A percentile compares a stretch with the other conserved stretches of the same genome.
Evolutionary conservation across 2,329 filamentous ascomycete genomes (phyloP).

Genomic region (Blastomyces gilchristii): DNA sequence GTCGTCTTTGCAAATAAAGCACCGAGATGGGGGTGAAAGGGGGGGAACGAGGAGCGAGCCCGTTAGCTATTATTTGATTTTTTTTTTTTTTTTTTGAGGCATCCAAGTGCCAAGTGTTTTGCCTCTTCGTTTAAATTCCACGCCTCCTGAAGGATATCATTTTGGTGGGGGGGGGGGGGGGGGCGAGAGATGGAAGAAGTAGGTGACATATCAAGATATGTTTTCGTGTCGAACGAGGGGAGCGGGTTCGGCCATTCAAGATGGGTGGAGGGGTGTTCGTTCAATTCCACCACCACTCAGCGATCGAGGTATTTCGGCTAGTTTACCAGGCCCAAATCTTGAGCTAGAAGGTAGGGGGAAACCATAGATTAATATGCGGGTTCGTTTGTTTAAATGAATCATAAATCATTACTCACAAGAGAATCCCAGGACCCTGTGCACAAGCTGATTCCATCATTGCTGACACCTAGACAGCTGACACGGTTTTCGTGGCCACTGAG

Average conservation of each 20-base stretch:
- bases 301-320: slow-evolving; percentile 23
- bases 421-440: slow-evolving; percentile 99
- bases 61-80: not conserved
- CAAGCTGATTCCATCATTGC: slow-evolving; percentile 97
- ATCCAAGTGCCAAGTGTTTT: not conserved
- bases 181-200: not conserved
- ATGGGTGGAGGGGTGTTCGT: not conserved
- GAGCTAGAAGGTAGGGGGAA: slow-evolving; percentile 44
- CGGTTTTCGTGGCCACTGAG: slow-evolving; percentile 97
- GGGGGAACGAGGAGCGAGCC: slow-evolving; percentile 1
- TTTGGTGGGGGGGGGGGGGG: too few relatives aligned
- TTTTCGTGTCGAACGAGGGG: not conserved
- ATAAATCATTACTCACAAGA: slow-evolving; percentile 54
- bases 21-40: not conserved
- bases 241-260: not conserved
- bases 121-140: not conserved
- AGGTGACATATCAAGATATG: not conserved
- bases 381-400: slow-evolving; percentile 3
- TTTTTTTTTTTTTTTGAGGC: not conserved
- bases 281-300: not conserved
- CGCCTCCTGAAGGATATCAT: slow-evolving; percentile 3
- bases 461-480: slow-evolving; percentile 95
- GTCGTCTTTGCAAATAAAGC: slow-evolving; percentile 1
- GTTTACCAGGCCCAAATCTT: slow-evolving; percentile 76
- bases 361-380: slow-evolving; percentile 16